Evolutionary conservation across 345 rosid species (phyloP).

Genomic region (Turnera subulata): DNA sequence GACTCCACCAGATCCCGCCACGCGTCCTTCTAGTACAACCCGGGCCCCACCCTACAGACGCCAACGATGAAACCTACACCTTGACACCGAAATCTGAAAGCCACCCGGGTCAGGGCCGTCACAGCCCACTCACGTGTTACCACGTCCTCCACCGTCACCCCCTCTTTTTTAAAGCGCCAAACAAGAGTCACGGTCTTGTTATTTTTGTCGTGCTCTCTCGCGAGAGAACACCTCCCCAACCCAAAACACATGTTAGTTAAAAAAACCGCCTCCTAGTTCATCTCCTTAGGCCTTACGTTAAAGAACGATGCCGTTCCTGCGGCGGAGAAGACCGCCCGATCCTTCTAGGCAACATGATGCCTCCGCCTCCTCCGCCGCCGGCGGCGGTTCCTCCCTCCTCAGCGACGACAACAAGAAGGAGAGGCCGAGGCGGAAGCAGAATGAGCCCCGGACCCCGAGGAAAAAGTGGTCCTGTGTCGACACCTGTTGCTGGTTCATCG

Average conservation of each 20-base stretch:
- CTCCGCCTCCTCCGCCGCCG: not conserved
- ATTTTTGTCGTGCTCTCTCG: not conserved
- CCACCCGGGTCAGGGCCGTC: too few relatives aligned
- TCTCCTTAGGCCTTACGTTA: not conserved
- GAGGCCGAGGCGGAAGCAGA: conserved; percentile 6
- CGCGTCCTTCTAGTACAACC: too few relatives aligned
- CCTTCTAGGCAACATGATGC: not conserved
- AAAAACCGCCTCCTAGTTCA: not conserved
- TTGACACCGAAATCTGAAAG: too few relatives aligned
- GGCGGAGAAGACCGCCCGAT: conserved; percentile 31
- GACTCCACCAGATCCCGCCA: too few relatives aligned
- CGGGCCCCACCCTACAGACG: too few relatives aligned
- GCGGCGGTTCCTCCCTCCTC: too few relatives aligned
- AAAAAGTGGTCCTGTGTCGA: conserved; percentile 56
- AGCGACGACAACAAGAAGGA: conserved; percentile 3
- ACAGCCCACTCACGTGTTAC: conserved; percentile 9
- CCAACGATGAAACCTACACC: too few relatives aligned
- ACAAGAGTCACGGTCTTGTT: not conserved
- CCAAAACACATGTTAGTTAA: not conserved
- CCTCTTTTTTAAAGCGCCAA: not conserved
- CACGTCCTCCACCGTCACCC: conserved; percentile 15
- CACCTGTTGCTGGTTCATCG: conserved; percentile 63
- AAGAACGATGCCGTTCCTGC: conserved; percentile 11
- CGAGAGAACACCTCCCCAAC: not conserved
- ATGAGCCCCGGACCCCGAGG: not conserved